A percentile compares a stretch with the other conserved stretches of the same genome.
These are phyloP conservation scores for Cladosporium cucumerinum DNA, from an alignment of 2,329 filamentous ascomycete genomes.

Conservation along the genomic window DNA sequence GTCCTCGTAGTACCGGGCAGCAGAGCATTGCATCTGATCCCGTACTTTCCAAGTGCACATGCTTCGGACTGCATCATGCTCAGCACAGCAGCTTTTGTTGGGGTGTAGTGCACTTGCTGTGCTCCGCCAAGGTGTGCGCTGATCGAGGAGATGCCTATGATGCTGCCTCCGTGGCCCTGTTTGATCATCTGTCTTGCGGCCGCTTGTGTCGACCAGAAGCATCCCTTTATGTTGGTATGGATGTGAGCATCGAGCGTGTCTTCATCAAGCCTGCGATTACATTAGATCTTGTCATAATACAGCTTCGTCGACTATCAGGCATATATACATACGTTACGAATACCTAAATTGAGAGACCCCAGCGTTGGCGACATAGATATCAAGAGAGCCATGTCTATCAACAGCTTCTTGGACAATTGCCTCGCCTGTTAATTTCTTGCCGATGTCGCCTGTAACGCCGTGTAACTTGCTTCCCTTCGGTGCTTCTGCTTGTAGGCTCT, in stretches of 20 bases:
- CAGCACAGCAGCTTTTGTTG: conserved; percentile 78
- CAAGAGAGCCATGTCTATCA: conserved; percentile 51
- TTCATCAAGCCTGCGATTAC: background rate
- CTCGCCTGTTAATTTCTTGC: conserved; percentile 67
- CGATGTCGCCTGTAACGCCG: conserved; percentile 73
- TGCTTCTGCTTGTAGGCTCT: conserved; percentile 29
- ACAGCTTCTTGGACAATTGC: conserved; percentile 66
- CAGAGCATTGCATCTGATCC: conserved; percentile 78
- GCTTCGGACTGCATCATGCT: conserved; percentile 81
- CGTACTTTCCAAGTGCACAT: conserved; percentile 70
- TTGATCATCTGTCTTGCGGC: conserved; percentile 77
- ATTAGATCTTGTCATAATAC: background rate
- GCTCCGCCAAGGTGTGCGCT: conserved; percentile 74
- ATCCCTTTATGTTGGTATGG: conserved; percentile 76
- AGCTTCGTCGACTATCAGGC: background rate
- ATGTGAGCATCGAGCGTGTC: conserved; percentile 53
- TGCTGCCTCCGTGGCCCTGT: conserved; percentile 64
- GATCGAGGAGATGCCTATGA: conserved; percentile 73
- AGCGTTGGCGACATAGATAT: conserved; percentile 81
- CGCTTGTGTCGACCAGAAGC: conserved; percentile 84
- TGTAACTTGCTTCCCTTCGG: conserved; percentile 31
- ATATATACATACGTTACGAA: conserved; percentile 61
- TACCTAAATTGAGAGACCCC: conserved; percentile 86
- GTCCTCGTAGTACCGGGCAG: conserved; percentile 80
- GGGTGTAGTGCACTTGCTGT: conserved; percentile 79